These are phyloP conservation scores for Cyclotella sp. DNA, from an alignment of 108 stramenopile species.

Conservation along the genomic window DNA sequence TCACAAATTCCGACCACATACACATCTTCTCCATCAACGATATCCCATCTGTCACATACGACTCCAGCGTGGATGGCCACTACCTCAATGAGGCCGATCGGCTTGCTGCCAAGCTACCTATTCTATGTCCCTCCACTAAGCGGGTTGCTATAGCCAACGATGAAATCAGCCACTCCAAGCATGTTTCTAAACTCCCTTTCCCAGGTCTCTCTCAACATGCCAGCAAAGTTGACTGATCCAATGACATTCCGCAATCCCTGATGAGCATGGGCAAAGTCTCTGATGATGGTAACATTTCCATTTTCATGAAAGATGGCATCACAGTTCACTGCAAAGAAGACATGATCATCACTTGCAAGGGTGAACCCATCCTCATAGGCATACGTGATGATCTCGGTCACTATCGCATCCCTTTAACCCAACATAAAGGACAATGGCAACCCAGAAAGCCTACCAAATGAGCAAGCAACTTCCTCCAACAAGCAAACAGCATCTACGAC, in stretches of 20 bases:
- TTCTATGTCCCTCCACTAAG: background rate
- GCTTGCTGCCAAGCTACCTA: background rate
- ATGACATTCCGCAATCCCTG: background rate
- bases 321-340: background rate
- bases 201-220: background rate
- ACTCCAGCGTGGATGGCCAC: background rate
- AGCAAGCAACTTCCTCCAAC: background rate
- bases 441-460: background rate
- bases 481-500: conserved; percentile 3
- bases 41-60: background rate
- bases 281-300: background rate
- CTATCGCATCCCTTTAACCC: background rate
- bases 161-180: background rate
- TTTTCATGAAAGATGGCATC: background rate
- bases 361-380: background rate
- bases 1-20: no score
- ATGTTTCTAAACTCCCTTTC: background rate
- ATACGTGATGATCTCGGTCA: background rate
- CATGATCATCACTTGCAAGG: background rate
- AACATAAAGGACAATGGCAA: background rate
- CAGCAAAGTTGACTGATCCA: background rate
- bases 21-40: background rate
- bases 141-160: conserved; percentile 2
- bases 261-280: background rate
- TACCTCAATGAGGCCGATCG: background rate